Conservation (phyloP, 495 filamentous ascomycete genomes). For the Daldinia grandis region DNA sequence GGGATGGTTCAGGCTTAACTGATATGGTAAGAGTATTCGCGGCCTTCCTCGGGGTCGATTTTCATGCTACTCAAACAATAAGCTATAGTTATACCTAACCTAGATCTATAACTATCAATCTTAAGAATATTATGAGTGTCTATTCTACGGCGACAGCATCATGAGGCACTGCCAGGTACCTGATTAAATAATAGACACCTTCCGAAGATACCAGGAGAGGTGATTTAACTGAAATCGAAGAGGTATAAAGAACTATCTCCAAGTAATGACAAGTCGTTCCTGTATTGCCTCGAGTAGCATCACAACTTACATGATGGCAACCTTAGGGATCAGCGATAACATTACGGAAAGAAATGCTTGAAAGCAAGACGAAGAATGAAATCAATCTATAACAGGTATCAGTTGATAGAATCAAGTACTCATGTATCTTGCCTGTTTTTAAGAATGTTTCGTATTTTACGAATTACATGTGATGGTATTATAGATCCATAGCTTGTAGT, state of each 20-base stretch:
- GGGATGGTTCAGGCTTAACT: slow-evolving; percentile 28
- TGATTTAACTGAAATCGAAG: slow-evolving; percentile 7
- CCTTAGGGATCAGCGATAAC: background rate
- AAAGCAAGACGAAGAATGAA: too few species aligned
- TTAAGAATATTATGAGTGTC: background rate
- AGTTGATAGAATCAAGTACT: background rate
- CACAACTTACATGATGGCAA: background rate
- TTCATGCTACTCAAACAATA: background rate
- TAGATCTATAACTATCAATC: background rate
- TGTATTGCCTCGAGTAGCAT: background rate
- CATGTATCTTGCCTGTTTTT: background rate
- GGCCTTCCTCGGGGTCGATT: slow-evolving; percentile 3
- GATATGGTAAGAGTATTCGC: slow-evolving; percentile 11
- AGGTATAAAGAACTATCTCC: background rate
- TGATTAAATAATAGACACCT: background rate
- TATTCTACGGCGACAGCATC: background rate
- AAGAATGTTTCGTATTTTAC: slow-evolving; percentile 4
- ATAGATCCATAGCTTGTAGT: background rate
- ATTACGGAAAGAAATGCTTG: background rate
- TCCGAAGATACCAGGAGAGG: background rate
- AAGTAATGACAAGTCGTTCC: background rate
- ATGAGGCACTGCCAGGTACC: background rate
- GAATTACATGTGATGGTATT: background rate
- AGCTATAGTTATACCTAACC: too few species aligned
- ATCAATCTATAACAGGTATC: too few species aligned